A percentile compares a stretch with the other conserved stretches of the same genome.
phyloP scores from a whole-genome alignment of 179 eudicot genomes.

The Heliamphora pulchella region DNA sequence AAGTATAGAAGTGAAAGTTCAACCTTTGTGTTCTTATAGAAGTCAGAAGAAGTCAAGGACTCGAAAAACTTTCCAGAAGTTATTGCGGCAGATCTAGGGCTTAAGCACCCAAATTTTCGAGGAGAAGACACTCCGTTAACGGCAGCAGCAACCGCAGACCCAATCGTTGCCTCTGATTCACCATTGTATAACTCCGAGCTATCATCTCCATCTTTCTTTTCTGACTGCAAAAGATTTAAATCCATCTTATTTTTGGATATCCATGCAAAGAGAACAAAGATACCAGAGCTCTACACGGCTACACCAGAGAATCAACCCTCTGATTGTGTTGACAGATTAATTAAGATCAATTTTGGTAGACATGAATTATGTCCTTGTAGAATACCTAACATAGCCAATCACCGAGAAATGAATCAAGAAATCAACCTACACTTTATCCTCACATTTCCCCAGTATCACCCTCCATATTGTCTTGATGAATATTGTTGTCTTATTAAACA shows the following conservation, averaged over 20 bases:
- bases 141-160: constrained; percentile 50
- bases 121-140: constrained; percentile 46
- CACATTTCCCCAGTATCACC: neutral
- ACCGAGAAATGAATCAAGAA: neutral
- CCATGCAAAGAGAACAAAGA: neutral
- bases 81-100: constrained; percentile 71
- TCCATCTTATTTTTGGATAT: neutral
- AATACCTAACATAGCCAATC: neutral
- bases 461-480: neutral
- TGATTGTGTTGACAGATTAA: constrained; percentile 5
- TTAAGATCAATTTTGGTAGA: neutral
- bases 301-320: neutral
- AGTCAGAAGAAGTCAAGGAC: constrained; percentile 73
- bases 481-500: neutral
- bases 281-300: neutral
- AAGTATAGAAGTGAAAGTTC: constrained; percentile 1
- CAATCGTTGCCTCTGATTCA: constrained; percentile 22
- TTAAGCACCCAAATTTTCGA: constrained; percentile 39
- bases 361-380: neutral
- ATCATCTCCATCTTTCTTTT: constrained; percentile 47
- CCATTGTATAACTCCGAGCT: constrained; percentile 20
- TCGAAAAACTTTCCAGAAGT: constrained; percentile 81
- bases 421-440: neutral
- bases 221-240: constrained; percentile 30
- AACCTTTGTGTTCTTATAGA: constrained; percentile 82